Percentiles rank a stretch among this genome's conserved stretches.
Evolutionary conservation across 1,284 basidiomycete species (phyloP).

Genomic region (Irpex rosettiformis): DNA sequence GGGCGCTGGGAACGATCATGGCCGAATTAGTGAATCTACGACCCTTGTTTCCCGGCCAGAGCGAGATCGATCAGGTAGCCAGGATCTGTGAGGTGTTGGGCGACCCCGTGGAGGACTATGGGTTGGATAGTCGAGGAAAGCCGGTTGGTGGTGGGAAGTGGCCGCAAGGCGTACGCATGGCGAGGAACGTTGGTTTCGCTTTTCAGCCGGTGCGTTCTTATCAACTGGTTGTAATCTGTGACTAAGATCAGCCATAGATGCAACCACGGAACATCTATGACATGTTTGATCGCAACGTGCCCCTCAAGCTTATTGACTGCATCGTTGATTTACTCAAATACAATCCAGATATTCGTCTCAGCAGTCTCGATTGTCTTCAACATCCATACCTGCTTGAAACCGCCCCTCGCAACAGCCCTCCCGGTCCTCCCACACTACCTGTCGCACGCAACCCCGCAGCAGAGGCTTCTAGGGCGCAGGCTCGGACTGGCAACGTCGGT

Average conservation of each 20-base stretch:
- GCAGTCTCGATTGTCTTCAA: slow-evolving; percentile 82
- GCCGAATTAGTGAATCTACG: slow-evolving; percentile 94
- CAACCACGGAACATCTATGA: slow-evolving; percentile 74
- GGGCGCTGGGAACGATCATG: slow-evolving; percentile 98
- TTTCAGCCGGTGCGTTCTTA: slow-evolving; percentile 76
- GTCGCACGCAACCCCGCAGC: slow-evolving; percentile 8
- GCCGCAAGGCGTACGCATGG: slow-evolving; percentile 84
- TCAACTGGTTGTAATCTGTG: slow-evolving; percentile 8
- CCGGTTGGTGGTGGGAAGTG: slow-evolving; percentile 86
- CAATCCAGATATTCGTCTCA: slow-evolving; percentile 84
- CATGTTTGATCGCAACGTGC: slow-evolving; percentile 79
- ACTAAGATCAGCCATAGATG: slow-evolving; percentile 42
- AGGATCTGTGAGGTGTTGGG: slow-evolving; percentile 90
- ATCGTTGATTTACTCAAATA: slow-evolving; percentile 92
- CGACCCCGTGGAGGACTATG: slow-evolving; percentile 87
- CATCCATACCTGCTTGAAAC: slow-evolving; percentile 85
- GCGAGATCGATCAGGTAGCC: slow-evolving; percentile 91
- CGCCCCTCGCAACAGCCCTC: slow-evolving; percentile 64
- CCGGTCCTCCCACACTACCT: slow-evolving; percentile 42
- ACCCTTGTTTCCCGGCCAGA: slow-evolving; percentile 96
- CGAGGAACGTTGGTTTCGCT: slow-evolving; percentile 77
- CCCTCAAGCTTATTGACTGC: slow-evolving; percentile 83
- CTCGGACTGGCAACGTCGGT: slow-evolving; percentile 1
- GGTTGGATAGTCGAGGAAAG: slow-evolving; percentile 68
- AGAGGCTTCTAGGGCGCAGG: slow-evolving; percentile 6